Base-by-base conservation (phyloP, 2,329 filamentous ascomycete genomes). In the Colletotrichum tamarilloi region DNA sequence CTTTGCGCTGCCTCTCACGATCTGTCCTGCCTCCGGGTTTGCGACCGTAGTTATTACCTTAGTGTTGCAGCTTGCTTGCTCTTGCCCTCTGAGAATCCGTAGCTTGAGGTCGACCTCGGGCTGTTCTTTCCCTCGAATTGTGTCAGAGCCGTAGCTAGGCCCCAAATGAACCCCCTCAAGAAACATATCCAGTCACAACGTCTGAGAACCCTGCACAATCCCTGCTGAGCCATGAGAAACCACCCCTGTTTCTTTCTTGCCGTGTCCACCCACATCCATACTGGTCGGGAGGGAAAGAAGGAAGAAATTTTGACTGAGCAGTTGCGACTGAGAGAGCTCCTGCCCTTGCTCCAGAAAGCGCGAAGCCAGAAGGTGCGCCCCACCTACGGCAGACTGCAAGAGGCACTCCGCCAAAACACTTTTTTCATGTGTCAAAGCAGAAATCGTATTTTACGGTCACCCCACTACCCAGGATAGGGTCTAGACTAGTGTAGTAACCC, bases 161-260 rank as follows among this genome's bases (percentile, higher is more conserved):
- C 38, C 38, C 38, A 42, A 24, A 55, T 24, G 22, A 28, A 46
- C 22, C 46, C 64, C 68, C 64, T 72, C 49, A 16, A 73, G 70
- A 73, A 73, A 73, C 70, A 69, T 73, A 55, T 32, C 70, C 70
- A 73, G 59, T 69, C 46, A 69, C 26, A 57, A 73, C 59, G 67
- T 62, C 68, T 57, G 62, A 71, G 67, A 62, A 55, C 46, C 56
- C 67, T 71, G 59, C 62, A 42, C 32, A 26, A 73, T 67, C 71
- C 71, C 67, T 73, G 71, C 35, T 28, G 32, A 22, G 71, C 71
- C 67, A 72, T 73, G 67, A 72, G 71, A 57, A n/a, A 35, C 16
- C 4, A 11, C 67, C 71, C 71, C 67, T 71, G 71, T 58, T 67
- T 30, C 46, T 22, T 49, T 35, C 32, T n/a, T 49, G 22, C 30